Evolutionary conservation across 2,329 filamentous ascomycete species (phyloP).

Genomic region (Stenocarpella maydis): DNA sequence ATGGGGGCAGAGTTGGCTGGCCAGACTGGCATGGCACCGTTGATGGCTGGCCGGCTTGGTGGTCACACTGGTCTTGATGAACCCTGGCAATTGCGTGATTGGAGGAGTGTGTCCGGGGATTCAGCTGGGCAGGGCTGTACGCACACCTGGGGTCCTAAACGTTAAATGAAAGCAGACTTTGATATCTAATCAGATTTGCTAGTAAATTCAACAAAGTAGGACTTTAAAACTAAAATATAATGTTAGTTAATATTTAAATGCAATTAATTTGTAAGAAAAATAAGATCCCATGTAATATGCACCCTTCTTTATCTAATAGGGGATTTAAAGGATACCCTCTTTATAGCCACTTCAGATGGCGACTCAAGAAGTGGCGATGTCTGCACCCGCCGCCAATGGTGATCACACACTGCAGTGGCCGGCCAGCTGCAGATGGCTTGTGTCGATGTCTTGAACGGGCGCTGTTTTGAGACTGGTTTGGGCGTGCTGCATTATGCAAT

Average conservation of each 20-base stretch:
- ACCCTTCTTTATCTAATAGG: too few relatives aligned
- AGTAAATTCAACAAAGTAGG: too few relatives aligned
- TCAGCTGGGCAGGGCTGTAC: slow-evolving; percentile 17
- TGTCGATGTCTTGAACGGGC: neutral
- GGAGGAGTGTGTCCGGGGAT: neutral
- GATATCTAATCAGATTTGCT: too few relatives aligned
- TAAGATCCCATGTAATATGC: too few relatives aligned
- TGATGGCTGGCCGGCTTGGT: neutral
- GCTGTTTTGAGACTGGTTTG: neutral
- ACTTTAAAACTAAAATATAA: too few relatives aligned
- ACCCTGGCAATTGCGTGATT: neutral
- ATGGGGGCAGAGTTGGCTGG: neutral
- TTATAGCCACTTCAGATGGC: too few relatives aligned
- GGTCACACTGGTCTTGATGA: neutral
- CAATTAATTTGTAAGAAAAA: too few relatives aligned
- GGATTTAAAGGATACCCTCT: too few relatives aligned
- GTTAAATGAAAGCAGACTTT: too few relatives aligned
- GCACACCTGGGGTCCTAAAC: too few relatives aligned
- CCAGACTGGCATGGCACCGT: too few relatives aligned
- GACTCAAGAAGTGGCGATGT: neutral
- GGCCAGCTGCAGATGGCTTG: neutral
- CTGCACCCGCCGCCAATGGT: neutral
- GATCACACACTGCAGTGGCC: neutral
- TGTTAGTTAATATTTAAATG: too few relatives aligned
- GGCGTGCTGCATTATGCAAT: slow-evolving; percentile 2